Evolutionary conservation across 306 rosid genomes (phyloP), one percentile per base, ranked within the genome.

Genomic region (Hippophae gyantsensis): DNA sequence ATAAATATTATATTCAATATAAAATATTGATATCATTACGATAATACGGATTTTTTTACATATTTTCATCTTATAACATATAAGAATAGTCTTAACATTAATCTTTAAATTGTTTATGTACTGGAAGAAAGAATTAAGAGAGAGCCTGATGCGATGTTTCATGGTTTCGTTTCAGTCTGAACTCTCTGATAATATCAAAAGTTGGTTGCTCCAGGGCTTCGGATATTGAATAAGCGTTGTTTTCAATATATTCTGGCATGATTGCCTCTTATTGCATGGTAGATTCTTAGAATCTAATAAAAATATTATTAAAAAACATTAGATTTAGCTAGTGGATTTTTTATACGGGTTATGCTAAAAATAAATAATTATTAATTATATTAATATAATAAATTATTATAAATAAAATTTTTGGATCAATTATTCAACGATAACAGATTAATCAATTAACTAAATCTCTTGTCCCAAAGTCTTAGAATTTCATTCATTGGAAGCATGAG

Each of bases 111-210:
- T 18, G 23, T 18, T 18, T 18, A 18, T 18, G 23, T 18, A 18
- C 23, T 18, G 23, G 23, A 18, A 18, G 23, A 18, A 18, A 18
- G 23, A 18, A 18, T 18, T 18, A 18, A 7, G 59, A 51, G 61
- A 56, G 43, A 65, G 63, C 57, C 6, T 53, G 72, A 77, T 69
- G 82, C 68, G 86, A 87, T 78, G 70, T 79, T 83, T 81, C 95
- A 78, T 80, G 61, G 81, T 68, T 69, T 73, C 62, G 38, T 32
- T 32, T 62, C 73, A 78, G 78, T 81, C 80, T 74, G 82, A 79
- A 76, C 75, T 54, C 70, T 72, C 73, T 78, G 89, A 80, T 41
- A 72, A 62, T 70, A 63, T 52, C 62, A 73, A 76, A 79, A 82
- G 70, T 73, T 64, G 62, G 48, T 10, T 57, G 62, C 67, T 64